Conservation (phyloP, 2,329 filamentous ascomycete genomes). For the Hypocreales sp. region DNA sequence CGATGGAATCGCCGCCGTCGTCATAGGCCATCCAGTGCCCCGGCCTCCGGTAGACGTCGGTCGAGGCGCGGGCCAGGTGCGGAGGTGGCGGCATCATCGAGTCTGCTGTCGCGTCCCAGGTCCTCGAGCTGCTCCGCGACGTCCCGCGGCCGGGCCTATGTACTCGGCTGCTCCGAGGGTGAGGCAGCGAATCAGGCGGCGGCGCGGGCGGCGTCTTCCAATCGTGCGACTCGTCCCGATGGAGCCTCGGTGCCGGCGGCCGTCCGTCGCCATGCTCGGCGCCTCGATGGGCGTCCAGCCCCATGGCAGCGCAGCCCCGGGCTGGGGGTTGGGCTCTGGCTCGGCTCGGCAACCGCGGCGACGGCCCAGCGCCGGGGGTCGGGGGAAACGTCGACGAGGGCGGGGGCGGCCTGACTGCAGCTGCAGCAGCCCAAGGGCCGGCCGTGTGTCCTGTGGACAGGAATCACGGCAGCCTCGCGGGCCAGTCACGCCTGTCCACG, state of each 20-base stretch:
- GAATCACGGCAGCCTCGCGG: conserved; percentile 3
- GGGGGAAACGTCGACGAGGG: no score
- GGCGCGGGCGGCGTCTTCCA: conserved; percentile 5
- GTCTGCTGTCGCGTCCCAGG: conserved; percentile 12
- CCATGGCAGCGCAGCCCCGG: conserved; percentile 13
- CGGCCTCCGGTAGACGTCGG: conserved; percentile 15
- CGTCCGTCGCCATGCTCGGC: conserved; percentile 11
- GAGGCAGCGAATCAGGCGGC: conserved; percentile 12
- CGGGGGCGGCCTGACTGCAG: no score
- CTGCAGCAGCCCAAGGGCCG: no score
- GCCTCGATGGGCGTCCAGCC: conserved; percentile 16
- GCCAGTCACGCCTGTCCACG: conserved; percentile 10
- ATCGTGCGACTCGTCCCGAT: conserved; percentile 5
- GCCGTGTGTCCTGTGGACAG: no score
- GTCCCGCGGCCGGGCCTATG: conserved; percentile 16
- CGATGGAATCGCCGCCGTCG: conserved; percentile 3
- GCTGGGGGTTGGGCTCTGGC: conserved; percentile 10
- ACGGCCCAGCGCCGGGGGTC: conserved; percentile 4
- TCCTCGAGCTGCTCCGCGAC: conserved; percentile 10
- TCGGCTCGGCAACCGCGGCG: conserved; percentile 3
- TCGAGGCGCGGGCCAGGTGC: conserved; percentile 12
- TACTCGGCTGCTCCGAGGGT: conserved; percentile 12
- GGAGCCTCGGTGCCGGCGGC: conserved; percentile 12
- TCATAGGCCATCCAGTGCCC: conserved; percentile 11
- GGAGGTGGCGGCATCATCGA: conserved; percentile 13